Conservation (phyloP, 805 yeast species). For the Wickerhamiella azymoides region DNA sequence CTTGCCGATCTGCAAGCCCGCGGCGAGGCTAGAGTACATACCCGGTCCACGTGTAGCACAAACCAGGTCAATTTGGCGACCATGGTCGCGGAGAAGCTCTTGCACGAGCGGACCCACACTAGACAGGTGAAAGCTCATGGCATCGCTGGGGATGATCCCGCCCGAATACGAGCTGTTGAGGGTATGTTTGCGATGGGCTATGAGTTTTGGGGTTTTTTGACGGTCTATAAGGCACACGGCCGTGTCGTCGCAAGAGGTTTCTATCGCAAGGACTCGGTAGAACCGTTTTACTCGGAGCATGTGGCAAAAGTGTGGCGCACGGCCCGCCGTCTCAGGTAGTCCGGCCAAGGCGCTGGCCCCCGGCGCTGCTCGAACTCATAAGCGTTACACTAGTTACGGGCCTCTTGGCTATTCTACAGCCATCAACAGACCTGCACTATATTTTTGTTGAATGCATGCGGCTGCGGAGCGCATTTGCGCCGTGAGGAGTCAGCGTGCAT, state of each 20-base stretch:
- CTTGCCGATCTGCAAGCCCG: constrained; percentile 72
- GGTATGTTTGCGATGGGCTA: constrained; percentile 51
- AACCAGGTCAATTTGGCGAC: constrained; percentile 41
- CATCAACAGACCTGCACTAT: too few species aligned
- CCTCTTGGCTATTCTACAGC: too few species aligned
- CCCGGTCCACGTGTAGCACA: constrained; percentile 96
- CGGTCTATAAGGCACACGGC: constrained; percentile 71
- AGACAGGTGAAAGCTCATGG: constrained; percentile 63
- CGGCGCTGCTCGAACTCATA: too few species aligned
- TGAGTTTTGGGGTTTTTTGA: constrained; percentile 30
- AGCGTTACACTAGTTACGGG: too few species aligned
- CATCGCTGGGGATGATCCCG: constrained; percentile 79
- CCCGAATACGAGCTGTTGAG: constrained; percentile 54
- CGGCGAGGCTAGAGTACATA: constrained; percentile 76
- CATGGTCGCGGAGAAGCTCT: constrained; percentile 27
- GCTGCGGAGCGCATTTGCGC: too few species aligned
- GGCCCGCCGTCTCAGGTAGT: too few species aligned
- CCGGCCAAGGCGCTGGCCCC: too few species aligned
- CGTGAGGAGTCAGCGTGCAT: too few species aligned
- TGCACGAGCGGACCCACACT: constrained; percentile 39
- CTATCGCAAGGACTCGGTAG: constrained; percentile 71
- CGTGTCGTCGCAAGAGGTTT: constrained; percentile 90
- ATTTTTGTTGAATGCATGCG: too few species aligned
- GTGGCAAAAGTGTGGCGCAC: background rate
- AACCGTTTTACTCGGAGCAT: constrained; percentile 7